Evolutionary conservation across 208 protist species (phyloP).

Genomic region (Trypanosoma vivax): DNA sequence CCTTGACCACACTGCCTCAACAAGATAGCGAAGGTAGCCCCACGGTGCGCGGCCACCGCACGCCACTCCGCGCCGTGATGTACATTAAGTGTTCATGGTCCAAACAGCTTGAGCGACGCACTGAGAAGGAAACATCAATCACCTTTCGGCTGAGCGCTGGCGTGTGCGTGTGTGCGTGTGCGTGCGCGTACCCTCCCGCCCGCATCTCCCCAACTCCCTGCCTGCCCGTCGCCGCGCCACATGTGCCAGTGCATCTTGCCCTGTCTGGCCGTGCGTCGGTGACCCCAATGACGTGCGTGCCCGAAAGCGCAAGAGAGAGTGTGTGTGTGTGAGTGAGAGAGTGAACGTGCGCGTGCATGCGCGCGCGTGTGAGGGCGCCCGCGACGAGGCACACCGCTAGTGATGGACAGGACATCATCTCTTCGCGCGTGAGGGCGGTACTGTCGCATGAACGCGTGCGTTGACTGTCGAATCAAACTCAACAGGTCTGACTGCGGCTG

Average conservation of each 20-base stretch:
- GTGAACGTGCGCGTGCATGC: no score
- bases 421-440: neutral
- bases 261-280: slow-evolving; percentile 1
- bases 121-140: slow-evolving; percentile 3
- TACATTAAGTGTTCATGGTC: neutral
- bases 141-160: slow-evolving; percentile 3
- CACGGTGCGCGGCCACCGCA: no score
- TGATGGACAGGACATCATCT: neutral
- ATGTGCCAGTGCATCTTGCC: neutral
- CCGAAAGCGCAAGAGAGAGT: slow-evolving; percentile 1
- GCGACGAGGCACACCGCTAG: no score
- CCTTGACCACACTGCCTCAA: no score
- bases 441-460: neutral
- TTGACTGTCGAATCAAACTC: slow-evolving; percentile 3
- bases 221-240: neutral
- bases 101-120: slow-evolving; percentile 3
- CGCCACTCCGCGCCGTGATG: neutral
- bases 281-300: neutral
- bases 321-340: no score
- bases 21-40: no score
- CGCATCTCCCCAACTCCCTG: neutral
- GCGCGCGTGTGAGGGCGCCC: no score
- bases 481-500: slow-evolving; percentile 1
- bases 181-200: no score
- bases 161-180: neutral